Base-by-base conservation (phyloP, 2,329 filamentous ascomycete genomes). In the Cercospora sp. region DNA sequence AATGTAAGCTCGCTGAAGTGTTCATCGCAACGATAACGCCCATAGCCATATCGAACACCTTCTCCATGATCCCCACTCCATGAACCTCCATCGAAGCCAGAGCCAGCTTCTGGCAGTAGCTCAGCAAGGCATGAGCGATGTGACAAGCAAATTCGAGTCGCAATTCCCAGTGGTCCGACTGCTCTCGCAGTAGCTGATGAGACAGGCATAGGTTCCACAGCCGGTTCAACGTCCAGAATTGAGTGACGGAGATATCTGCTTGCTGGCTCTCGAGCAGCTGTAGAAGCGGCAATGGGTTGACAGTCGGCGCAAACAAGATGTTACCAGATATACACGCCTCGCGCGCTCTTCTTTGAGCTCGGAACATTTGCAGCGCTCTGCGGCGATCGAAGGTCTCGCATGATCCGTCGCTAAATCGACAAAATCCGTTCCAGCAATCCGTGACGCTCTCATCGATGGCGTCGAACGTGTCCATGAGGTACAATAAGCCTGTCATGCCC, bases 391-490 rank as follows among this genome's bases (percentile, higher is more conserved):
- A 73, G 74, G 77, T 66, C 76, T 81, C 57, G 72, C 76, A 72
- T 76, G 69, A 67, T 21, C 73, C 72, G 40, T 75, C 72, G 53
- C 73, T 74, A 55, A 69, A 72, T 18, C 65, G 64, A 75, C 80
- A 82, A 63, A 79, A 79, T 28, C 76, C 76, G 60, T 80, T 82
- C 81, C 81, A 82, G 74, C 81, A 82, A 18, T 80, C 77, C 18
- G 82, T 75, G 18, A 82, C 79, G 65, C 78, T 79, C 69, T 82
- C 81, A 61, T 82, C 80, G 34, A 82, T 81, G 3, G 79, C 77
- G 62, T 82, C 80, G 66, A 82, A 82, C 1, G 80, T 70, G 67
- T 82, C 81, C 81, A 82, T 82, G 26, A 82, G 73, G 30, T 79
- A 77, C 5, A 81, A 76, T 6, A 82, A 72, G 2, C 81, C 81